Evolutionary conservation across 108 stramenopile species (phyloP).

Genomic region (Phaeodactylum tricornutum): DNA sequence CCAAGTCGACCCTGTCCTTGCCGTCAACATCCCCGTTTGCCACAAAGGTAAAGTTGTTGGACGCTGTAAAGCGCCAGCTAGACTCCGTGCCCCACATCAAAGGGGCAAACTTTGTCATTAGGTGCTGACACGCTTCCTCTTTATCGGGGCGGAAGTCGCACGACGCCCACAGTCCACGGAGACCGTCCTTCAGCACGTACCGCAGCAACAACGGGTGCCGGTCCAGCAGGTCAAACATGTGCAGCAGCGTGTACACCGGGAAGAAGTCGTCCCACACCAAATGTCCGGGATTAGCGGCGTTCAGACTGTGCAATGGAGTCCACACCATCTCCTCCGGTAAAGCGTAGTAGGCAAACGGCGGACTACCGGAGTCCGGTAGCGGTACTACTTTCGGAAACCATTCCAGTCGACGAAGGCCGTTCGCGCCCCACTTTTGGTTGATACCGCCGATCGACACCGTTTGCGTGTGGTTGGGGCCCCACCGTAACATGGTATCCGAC

Average conservation of each 20-base stretch:
- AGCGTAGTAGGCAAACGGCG: conserved; percentile 19
- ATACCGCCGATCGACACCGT: conserved; percentile 31
- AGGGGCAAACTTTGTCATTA: conserved; percentile 10
- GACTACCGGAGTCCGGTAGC: neutral
- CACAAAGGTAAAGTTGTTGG: neutral
- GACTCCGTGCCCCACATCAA: conserved; percentile 5
- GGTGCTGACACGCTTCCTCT: conserved; percentile 12
- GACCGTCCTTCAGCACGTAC: conserved; percentile 10
- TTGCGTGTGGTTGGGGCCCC: conserved; percentile 2
- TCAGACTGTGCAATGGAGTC: conserved; percentile 36
- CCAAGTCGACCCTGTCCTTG: neutral
- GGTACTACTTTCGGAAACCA: conserved; percentile 28
- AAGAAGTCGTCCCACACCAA: conserved; percentile 56
- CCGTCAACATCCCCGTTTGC: neutral
- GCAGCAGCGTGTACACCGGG: conserved; percentile 38
- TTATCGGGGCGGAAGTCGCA: conserved; percentile 25
- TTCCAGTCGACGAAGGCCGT: conserved; percentile 17
- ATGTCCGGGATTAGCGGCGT: conserved; percentile 40
- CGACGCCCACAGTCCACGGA: conserved; percentile 24
- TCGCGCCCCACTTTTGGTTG: conserved; percentile 36
- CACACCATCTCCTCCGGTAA: conserved; percentile 25
- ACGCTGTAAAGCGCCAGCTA: neutral
- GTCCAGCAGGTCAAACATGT: conserved; percentile 31
- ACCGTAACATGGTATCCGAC: conserved; percentile 7
- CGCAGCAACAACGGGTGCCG: conserved; percentile 25